phyloP scores from a whole-genome alignment of 176 grass and related monocot genomes.

The Carex pumila region DNA sequence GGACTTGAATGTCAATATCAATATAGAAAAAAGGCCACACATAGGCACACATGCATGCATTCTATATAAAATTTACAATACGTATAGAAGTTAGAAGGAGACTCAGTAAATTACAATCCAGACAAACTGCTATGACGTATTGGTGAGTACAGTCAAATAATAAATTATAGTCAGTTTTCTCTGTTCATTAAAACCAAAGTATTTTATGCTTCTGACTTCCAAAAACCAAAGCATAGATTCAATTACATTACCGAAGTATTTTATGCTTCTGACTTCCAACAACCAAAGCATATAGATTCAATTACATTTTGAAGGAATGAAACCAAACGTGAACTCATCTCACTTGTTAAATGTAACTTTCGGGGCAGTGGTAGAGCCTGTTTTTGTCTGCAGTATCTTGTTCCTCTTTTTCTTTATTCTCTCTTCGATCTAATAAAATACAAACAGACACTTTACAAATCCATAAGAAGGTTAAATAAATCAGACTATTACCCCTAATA shows the following conservation, averaged over 20 bases:
- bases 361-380: slow-evolving; percentile 60
- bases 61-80: background rate
- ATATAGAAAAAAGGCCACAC: background rate
- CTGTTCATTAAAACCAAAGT: background rate
- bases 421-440: slow-evolving; percentile 61
- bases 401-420: slow-evolving; percentile 77
- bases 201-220: background rate
- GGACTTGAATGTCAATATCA: background rate
- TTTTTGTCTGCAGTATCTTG: slow-evolving; percentile 86
- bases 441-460: slow-evolving; percentile 2
- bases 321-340: slow-evolving; percentile 4
- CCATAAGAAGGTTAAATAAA: background rate
- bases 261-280: background rate
- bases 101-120: too few species aligned
- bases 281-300: background rate
- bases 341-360: slow-evolving; percentile 92
- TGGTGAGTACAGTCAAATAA: background rate
- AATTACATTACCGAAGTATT: background rate
- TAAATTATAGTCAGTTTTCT: background rate
- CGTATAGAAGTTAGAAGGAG: too few species aligned
- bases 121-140: background rate
- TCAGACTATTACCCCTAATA: background rate
- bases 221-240: background rate
- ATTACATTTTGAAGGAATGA: background rate
- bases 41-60: background rate